A percentile compares a stretch with the other conserved stretches of the same genome.
Conservation (phyloP, 2,329 filamentous ascomycete genomes). For the Chaetomiaceae sp. region DNA sequence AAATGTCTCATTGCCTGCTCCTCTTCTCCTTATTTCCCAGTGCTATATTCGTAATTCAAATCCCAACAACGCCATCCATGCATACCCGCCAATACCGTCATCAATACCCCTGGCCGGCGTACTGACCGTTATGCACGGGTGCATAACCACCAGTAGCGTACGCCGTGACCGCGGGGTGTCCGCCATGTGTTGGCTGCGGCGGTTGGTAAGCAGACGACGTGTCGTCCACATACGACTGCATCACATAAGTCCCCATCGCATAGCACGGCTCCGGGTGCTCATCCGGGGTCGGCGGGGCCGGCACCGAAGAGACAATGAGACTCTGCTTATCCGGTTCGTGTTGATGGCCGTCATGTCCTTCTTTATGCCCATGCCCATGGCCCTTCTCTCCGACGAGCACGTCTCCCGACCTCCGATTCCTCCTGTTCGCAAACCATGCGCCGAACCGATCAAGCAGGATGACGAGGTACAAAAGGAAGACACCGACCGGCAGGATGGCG, state of each 20-base stretch:
- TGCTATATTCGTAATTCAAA: too few relatives aligned
- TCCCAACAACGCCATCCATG: too few relatives aligned
- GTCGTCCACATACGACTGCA: not conserved
- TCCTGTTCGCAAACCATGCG: conserved; percentile 14
- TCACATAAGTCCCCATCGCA: not conserved
- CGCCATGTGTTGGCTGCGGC: not conserved
- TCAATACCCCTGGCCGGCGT: not conserved
- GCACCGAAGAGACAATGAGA: not conserved
- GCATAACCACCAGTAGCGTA: not conserved
- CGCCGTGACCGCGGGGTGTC: not conserved
- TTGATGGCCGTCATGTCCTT: not conserved
- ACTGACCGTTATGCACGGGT: not conserved
- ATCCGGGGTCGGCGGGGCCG: not conserved
- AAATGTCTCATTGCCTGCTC: too few relatives aligned
- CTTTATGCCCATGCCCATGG: conserved; percentile 1
- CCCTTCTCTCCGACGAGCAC: not conserved
- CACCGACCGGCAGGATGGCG: conserved; percentile 14
- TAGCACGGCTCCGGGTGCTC: not conserved
- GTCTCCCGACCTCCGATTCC: conserved; percentile 17
- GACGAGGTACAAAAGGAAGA: conserved; percentile 15
- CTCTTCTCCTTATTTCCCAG: too few relatives aligned
- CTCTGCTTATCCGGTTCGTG: conserved; percentile 3
- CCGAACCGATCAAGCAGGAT: conserved; percentile 16
- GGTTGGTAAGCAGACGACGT: not conserved
- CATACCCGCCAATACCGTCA: too few relatives aligned